Evolutionary conservation across 148 eudicot species (phyloP).

Genomic region (Arctostaphylos glauca): DNA sequence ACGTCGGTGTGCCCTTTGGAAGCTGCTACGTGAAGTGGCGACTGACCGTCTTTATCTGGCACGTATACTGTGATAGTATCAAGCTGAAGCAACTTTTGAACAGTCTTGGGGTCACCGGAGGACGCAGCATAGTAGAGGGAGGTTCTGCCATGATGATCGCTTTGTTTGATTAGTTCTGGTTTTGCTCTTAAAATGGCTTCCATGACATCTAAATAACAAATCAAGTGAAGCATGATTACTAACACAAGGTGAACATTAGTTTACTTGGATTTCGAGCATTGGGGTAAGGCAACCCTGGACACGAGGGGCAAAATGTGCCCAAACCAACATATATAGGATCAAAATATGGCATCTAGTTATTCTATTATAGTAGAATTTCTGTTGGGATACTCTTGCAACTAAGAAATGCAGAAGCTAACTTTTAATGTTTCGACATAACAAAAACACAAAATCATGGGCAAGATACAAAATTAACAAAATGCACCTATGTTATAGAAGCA

Average conservation of each 20-base stretch:
- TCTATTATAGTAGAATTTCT: neutral
- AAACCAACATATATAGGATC: neutral
- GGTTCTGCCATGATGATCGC: neutral
- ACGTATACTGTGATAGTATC: neutral
- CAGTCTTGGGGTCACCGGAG: neutral
- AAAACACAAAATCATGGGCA: neutral
- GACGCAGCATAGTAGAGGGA: neutral
- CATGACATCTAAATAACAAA: neutral
- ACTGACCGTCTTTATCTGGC: neutral
- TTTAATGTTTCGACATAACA: neutral
- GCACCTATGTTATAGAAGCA: neutral
- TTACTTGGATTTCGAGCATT: neutral
- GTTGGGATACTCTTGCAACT: neutral
- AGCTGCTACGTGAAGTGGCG: neutral
- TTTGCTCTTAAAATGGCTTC: neutral
- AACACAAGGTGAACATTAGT: neutral
- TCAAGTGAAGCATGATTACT: neutral
- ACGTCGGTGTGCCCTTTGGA: neutral
- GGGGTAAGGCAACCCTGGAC: neutral
- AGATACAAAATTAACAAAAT: neutral
- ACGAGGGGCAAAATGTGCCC: too few species aligned
- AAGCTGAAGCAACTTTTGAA: neutral
- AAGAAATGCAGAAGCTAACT: neutral
- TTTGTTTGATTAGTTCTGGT: conserved; percentile 6
- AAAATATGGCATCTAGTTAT: neutral